Base-by-base conservation (phyloP, 306 rosid genomes). In the Quercus glauca region DNA sequence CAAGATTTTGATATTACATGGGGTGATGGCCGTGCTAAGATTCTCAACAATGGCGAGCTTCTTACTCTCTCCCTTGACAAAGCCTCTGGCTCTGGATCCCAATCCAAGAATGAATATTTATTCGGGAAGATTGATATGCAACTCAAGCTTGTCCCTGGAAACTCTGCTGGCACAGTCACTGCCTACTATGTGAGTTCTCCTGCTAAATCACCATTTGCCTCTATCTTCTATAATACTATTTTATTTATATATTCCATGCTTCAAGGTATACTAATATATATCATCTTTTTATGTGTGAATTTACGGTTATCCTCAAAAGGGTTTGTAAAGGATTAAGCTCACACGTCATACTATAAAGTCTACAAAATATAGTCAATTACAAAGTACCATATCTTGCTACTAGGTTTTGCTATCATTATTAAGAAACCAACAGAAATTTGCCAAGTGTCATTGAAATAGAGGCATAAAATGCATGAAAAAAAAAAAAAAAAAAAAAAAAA, bases 161-260 rank as follows among this genome's bases (percentile, higher is more conserved):
- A 89, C 80, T 92, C 92, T 17, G 95, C 95, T 11, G 97, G 97
- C 79, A 89, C 92, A 26, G 97, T 92, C 81, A 87, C 97, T 28
- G 88, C 95, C 57, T 92, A 87, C 57, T 92, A 92, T 80, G 92
- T 87, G 87, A 76, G 84, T 35, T 58, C 56, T 57, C 23, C 51
- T 18, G 1, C 3, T 45, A 26, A 0, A 13, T 33, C 41, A n/a
- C 3, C 6, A 53, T 26, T 33, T 21, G 2, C 35, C 14, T 18
- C 37, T 10, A 18, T 21, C 7, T 21, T 33, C n/a, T 4, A 14
- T 35, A 28, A 28, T 4, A 12, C 11, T 23, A 60, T 41, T 41
- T 8, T 41, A 8, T 41, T 41, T n/a, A 7, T 28, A 49, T n/a
- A 49, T 14, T 31, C 17, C 14, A 49, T 49, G 53, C 53, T 12